Evolutionary conservation across 23 red algal genomes (phyloP).

Genomic region (Gracilaria vermiculophylla): DNA sequence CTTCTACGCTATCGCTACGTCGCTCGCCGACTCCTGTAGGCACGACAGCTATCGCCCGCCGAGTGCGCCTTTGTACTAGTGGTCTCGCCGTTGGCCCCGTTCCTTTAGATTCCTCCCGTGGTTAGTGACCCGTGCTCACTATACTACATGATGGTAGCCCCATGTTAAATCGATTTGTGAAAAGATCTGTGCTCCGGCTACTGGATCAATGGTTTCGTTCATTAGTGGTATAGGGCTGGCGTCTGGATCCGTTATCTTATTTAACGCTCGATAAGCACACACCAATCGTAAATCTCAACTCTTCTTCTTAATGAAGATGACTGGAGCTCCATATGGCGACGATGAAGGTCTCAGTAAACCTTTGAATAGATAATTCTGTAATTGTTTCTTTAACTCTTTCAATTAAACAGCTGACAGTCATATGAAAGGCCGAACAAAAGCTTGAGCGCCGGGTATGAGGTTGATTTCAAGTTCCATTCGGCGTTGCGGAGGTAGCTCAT

Average conservation of each 20-base stretch:
- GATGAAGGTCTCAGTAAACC: slow-evolving; percentile 4
- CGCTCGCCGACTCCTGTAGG: slow-evolving; percentile 9
- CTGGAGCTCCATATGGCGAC: slow-evolving; percentile 27
- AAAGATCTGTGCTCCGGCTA: slow-evolving; percentile 32
- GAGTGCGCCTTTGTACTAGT: background rate
- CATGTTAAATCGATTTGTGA: slow-evolving; percentile 37
- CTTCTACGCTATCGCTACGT: background rate
- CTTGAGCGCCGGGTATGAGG: background rate
- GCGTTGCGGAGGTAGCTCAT: background rate
- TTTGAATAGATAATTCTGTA: background rate
- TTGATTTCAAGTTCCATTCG: slow-evolving; percentile 5
- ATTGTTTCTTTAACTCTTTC: slow-evolving; percentile 3
- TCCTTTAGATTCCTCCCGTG: background rate
- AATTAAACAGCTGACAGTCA: background rate
- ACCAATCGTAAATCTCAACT: slow-evolving; percentile 23
- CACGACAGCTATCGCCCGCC: background rate
- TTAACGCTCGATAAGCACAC: slow-evolving; percentile 40
- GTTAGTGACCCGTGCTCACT: slow-evolving; percentile 4
- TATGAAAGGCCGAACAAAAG: background rate
- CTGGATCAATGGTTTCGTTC: slow-evolving; percentile 34
- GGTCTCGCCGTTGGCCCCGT: background rate
- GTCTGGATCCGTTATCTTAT: slow-evolving; percentile 33
- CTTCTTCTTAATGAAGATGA: slow-evolving; percentile 47
- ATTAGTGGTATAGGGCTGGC: slow-evolving; percentile 32
- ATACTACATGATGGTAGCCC: slow-evolving; percentile 37